These are phyloP conservation scores for Fusarium penzigii DNA, from an alignment of 2,329 filamentous ascomycete genomes.

Conservation along the genomic window DNA sequence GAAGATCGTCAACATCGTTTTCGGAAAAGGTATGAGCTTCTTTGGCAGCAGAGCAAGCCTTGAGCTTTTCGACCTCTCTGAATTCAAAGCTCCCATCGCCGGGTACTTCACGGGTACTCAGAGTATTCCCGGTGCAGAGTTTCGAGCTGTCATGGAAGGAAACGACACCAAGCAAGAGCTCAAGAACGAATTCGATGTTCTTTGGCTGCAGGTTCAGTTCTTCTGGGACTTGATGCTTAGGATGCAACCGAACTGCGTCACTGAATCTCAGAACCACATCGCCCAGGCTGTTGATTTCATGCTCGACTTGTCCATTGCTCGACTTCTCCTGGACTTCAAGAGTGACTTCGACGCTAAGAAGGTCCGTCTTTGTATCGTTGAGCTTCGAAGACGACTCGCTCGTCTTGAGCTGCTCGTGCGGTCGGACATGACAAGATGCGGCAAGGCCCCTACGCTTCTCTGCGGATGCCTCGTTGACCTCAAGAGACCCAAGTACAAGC, in stretches of 20 bases:
- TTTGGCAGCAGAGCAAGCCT: background rate
- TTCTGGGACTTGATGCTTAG: slow-evolving; percentile 19
- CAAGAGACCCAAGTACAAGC: slow-evolving; percentile 14
- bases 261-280: background rate
- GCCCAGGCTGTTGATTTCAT: slow-evolving; percentile 10
- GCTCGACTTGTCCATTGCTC: slow-evolving; percentile 6
- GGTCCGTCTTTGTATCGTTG: background rate
- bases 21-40: background rate
- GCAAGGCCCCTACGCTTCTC: slow-evolving; percentile 7
- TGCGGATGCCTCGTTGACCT: slow-evolving; percentile 10
- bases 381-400: slow-evolving; percentile 10
- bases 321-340: background rate
- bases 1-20: background rate
- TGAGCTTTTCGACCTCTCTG: background rate
- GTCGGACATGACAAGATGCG: slow-evolving; percentile 7
- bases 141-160: background rate
- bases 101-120: slow-evolving; percentile 6
- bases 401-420: slow-evolving; percentile 5
- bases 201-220: slow-evolving; percentile 14
- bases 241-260: slow-evolving; percentile 18
- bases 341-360: background rate
- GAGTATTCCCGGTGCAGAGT: background rate
- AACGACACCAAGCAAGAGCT: slow-evolving; percentile 1
- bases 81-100: background rate
- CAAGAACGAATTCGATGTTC: slow-evolving; percentile 2